Evolutionary conservation across 345 rosid genomes (phyloP), one percentile per base, ranked within the genome.

Genomic region (Eucalyptus leucophloia): DNA sequence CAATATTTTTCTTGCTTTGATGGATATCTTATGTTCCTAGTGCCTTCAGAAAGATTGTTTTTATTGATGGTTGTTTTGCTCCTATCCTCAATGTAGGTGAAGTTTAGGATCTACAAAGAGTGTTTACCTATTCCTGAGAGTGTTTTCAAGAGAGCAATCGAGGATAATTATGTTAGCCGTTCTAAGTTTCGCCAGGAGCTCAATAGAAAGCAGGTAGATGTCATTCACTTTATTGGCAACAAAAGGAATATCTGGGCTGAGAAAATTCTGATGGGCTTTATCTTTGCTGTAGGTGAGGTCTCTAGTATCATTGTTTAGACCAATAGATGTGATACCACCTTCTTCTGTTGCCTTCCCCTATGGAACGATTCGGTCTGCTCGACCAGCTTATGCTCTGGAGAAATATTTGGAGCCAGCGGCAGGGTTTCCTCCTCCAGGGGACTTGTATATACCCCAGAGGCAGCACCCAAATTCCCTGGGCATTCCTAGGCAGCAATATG

Each of bases 71-170:
- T 45, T 50, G 28, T 28, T 45, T 60, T 28, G n/a, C 87, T 54
- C 6, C n/a, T 53, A 37, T 77, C 83, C 83, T 37, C 28, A 26
- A 42, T 56, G 88, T 88, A 91, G 94, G 92, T 92, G 89, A 87
- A 72, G 60, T 92, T 92, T 87, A 88, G 88, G 87, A 90, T 92
- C 65, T 89, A 86, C 86, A 91, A 72, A 88, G 94, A 91, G 47
- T 92, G 92, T 86, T 90, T 91, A 90, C 92, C 92, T 34, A 89
- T 92, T 77, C 89, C 89, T 47, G 92, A 92, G 92, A 89, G 86
- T 83, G 89, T 82, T 83, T 91, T 90, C 51, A 90, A 88, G 89
- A 90, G 77, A 81, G 90, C 92, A 40, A 92, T 92, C 34, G 89
- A 81, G 58, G 92, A 92, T 51, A 91, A 91, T 89, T 92, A 90